A percentile compares a stretch with the other conserved stretches of the same genome.
Evolutionary conservation across 768 basidiomycete genomes (phyloP).

Genomic region (Clitopilus passeckerianus): DNA sequence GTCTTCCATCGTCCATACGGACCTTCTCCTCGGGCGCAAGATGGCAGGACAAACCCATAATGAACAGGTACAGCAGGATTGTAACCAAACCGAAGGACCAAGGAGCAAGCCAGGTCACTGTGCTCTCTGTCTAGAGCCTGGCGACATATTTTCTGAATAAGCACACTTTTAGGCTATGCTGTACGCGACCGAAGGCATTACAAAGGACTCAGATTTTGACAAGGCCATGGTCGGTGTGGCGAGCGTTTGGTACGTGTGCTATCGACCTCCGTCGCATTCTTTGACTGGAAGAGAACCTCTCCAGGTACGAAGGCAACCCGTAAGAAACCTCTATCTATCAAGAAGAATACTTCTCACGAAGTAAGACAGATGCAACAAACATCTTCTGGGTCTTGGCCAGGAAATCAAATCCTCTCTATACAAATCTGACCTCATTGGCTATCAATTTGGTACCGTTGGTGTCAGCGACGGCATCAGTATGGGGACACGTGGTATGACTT

Average conservation of each 20-base stretch:
- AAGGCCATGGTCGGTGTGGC: slow-evolving; percentile 98
- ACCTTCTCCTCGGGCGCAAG: slow-evolving; percentile 30
- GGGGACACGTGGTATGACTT: slow-evolving; percentile 92
- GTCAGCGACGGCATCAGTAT: slow-evolving; percentile 99
- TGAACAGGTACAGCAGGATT: slow-evolving; percentile 71
- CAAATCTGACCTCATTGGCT: slow-evolving; percentile 75
- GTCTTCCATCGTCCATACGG: slow-evolving; percentile 13
- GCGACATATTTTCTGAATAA: neutral
- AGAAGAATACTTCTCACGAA: slow-evolving; percentile 1
- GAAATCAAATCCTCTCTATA: slow-evolving; percentile 78
- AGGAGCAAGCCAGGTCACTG: slow-evolving; percentile 81
- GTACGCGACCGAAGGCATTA: slow-evolving; percentile 95
- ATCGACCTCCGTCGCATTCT: slow-evolving; percentile 2
- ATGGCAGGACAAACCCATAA: slow-evolving; percentile 36
- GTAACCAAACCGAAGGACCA: slow-evolving; percentile 93
- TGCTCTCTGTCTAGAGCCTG: neutral
- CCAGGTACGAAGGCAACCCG: slow-evolving; percentile 99
- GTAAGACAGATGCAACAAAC: slow-evolving; percentile 80
- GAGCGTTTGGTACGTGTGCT: slow-evolving; percentile 79
- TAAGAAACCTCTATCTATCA: slow-evolving; percentile 36
- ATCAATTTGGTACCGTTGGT: slow-evolving; percentile 96
- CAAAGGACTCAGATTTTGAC: slow-evolving; percentile 75
- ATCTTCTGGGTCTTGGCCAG: slow-evolving; percentile 86
- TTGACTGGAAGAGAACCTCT: slow-evolving; percentile 12
- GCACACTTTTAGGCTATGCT: slow-evolving; percentile 76